Conservation (phyloP, 768 basidiomycete species). For the Cystobasidium tubakii region DNA sequence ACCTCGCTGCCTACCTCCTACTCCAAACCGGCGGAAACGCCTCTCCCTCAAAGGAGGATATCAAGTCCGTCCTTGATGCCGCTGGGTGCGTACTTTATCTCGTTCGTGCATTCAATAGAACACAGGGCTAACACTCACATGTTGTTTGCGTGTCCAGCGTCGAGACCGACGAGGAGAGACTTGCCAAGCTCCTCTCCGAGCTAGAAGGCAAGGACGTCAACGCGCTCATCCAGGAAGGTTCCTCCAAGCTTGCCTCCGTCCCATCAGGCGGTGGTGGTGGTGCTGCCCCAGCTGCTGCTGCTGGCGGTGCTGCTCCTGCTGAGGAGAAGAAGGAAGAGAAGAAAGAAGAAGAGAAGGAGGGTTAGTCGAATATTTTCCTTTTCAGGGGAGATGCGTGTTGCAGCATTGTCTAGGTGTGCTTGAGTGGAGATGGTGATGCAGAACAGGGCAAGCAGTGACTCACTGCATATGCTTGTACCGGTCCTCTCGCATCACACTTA, state of each 20-base stretch:
- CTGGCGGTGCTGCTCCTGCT: conserved; percentile 59
- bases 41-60: conserved; percentile 73
- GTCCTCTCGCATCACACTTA: too few species aligned
- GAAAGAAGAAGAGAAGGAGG: conserved; percentile 56
- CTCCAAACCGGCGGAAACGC: conserved; percentile 90
- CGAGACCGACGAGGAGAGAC: conserved; percentile 74
- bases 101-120: too few species aligned
- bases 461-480: too few species aligned
- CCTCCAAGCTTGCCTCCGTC: conserved; percentile 89
- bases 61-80: conserved; percentile 75
- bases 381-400: neutral
- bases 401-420: neutral
- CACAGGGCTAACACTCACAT: neutral
- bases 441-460: too few species aligned
- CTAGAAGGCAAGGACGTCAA: conserved; percentile 83
- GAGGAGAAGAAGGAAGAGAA: conserved; percentile 68
- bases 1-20: conserved; percentile 65
- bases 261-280: conserved; percentile 77
- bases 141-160: conserved; percentile 53
- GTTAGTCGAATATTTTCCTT: neutral
- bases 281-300: conserved; percentile 56
- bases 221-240: conserved; percentile 86
- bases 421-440: too few species aligned
- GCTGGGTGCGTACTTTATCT: conserved; percentile 55
- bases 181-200: conserved; percentile 78